phyloP scores from a whole-genome alignment of 2,329 filamentous ascomycete species.

The Aspergillus sp. region DNA sequence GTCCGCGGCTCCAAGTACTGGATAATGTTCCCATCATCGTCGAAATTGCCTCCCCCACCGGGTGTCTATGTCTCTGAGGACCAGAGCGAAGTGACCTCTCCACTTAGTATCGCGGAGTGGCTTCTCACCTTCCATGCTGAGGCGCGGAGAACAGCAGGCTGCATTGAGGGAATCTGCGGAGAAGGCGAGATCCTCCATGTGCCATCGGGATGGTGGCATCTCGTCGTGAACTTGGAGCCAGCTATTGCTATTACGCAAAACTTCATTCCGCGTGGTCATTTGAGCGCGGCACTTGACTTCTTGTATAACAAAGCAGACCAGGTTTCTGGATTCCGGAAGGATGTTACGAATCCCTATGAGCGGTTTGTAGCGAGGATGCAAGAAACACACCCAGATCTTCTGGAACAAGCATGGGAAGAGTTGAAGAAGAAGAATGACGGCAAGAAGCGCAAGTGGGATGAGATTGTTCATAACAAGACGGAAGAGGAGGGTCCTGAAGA shows the following conservation, averaged over 20 bases:
- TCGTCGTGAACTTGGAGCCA: slow-evolving; percentile 81
- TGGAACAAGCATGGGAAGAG: slow-evolving; percentile 59
- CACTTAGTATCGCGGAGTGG: slow-evolving; percentile 95
- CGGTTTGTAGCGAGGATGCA: slow-evolving; percentile 66
- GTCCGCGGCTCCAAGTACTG: slow-evolving; percentile 89
- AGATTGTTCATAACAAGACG: slow-evolving; percentile 56
- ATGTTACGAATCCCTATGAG: slow-evolving; percentile 64
- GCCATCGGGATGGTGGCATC: slow-evolving; percentile 92
- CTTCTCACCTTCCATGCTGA: slow-evolving; percentile 81
- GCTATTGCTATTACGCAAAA: slow-evolving; percentile 92
- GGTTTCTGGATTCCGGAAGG: slow-evolving; percentile 74
- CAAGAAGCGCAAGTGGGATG: slow-evolving; percentile 82
- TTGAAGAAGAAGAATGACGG: slow-evolving; percentile 56
- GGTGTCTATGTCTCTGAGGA: slow-evolving; percentile 87
- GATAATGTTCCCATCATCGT: slow-evolving; percentile 88
- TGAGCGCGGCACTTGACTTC: slow-evolving; percentile 71
- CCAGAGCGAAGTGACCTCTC: slow-evolving; percentile 86
- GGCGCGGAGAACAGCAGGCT: slow-evolving; percentile 68
- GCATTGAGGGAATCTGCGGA: slow-evolving; percentile 75
- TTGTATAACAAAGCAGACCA: slow-evolving; percentile 75
- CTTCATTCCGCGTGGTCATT: slow-evolving; percentile 72
- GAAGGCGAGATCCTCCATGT: slow-evolving; percentile 87
- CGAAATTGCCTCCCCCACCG: slow-evolving; percentile 60
- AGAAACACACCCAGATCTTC: slow-evolving; percentile 57
- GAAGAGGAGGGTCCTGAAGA: slow-evolving; percentile 23